Evolutionary conservation across 306 rosid genomes (phyloP).

Genomic region (Fragaria vesca): DNA sequence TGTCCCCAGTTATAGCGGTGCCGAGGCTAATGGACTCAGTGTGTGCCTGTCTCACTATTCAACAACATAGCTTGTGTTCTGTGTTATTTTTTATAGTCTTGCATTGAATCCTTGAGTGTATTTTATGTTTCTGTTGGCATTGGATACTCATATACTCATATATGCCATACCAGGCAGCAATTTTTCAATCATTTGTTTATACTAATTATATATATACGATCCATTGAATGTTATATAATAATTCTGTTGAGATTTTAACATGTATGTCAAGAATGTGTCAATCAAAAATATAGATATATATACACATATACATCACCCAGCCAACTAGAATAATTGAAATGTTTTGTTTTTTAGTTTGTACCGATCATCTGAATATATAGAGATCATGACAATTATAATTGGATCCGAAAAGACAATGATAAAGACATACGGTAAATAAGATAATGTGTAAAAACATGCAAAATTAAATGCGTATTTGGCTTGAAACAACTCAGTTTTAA

Average conservation of each 20-base stretch:
- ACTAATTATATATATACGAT: neutral
- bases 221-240: neutral
- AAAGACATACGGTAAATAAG: no score
- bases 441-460: neutral
- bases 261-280: neutral
- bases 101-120: neutral
- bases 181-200: neutral
- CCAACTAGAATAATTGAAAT: no score
- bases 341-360: no score
- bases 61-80: conserved; percentile 6
- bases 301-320: no score
- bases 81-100: neutral
- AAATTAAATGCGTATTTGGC: neutral
- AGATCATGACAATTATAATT: no score
- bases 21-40: neutral
- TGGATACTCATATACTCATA: neutral
- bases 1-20: neutral
- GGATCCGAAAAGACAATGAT: no score
- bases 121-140: neutral
- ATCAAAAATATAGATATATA: neutral
- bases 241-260: neutral
- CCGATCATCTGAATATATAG: no score
- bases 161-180: neutral
- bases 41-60: conserved; percentile 1
- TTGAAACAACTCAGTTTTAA: no score